Evolutionary conservation across 2,329 filamentous ascomycete species (phyloP).

Genomic region (Paracoccidioides lutzii): DNA sequence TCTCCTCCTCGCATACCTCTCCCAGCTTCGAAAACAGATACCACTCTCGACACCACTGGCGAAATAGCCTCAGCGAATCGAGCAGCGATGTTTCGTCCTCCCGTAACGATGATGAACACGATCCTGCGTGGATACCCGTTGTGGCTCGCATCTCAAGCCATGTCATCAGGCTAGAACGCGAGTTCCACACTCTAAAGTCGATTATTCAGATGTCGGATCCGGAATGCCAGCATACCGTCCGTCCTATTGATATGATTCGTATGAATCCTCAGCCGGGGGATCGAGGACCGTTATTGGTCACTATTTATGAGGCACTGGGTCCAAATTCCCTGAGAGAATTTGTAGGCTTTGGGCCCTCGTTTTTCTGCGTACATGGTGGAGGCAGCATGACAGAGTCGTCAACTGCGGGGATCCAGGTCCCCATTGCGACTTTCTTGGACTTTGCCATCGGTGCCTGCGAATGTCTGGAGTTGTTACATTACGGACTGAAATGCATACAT

Average conservation of each 20-base stretch:
- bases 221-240: slow-evolving; percentile 61
- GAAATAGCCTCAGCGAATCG: slow-evolving; percentile 40
- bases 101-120: slow-evolving; percentile 21
- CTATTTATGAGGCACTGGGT: slow-evolving; percentile 69
- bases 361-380: slow-evolving; percentile 46
- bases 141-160: slow-evolving; percentile 75
- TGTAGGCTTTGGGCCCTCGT: slow-evolving; percentile 66
- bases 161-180: slow-evolving; percentile 68
- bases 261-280: slow-evolving; percentile 57
- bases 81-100: slow-evolving; percentile 32
- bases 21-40: slow-evolving; percentile 30
- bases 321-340: slow-evolving; percentile 57
- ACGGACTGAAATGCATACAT: slow-evolving; percentile 73
- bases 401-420: slow-evolving; percentile 47
- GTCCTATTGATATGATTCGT: slow-evolving; percentile 65
- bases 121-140: slow-evolving; percentile 46
- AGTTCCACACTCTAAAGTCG: slow-evolving; percentile 69
- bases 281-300: slow-evolving; percentile 57
- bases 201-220: slow-evolving; percentile 60
- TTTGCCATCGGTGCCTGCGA: slow-evolving; percentile 82
- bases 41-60: slow-evolving; percentile 32
- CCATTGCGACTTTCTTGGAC: slow-evolving; percentile 66
- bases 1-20: slow-evolving; percentile 31
- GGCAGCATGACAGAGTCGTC: slow-evolving; percentile 29
- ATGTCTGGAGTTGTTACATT: slow-evolving; percentile 81